Evolutionary conservation across 192 early-diverging fungal species (phyloP).

Genomic region (Oehlia diaphana): DNA sequence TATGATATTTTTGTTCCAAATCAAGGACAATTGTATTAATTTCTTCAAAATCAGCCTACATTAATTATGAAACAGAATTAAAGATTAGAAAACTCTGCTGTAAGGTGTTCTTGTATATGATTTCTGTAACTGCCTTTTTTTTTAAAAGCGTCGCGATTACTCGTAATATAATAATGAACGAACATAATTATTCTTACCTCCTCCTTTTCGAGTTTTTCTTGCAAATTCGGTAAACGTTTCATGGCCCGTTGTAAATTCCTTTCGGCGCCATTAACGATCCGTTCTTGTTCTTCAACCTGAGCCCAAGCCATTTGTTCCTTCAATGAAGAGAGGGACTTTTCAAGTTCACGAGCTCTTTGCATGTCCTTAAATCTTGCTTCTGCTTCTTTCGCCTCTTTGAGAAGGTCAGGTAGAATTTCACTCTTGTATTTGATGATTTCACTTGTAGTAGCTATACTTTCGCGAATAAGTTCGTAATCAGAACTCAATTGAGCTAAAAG

Average conservation of each 20-base stretch:
- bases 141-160: too few relatives aligned
- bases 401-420: slow-evolving; percentile 71
- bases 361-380: slow-evolving; percentile 68
- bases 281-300: slow-evolving; percentile 60
- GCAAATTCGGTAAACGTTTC: background rate
- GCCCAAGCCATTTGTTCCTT: slow-evolving; percentile 81
- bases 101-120: too few relatives aligned
- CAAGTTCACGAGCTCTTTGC: slow-evolving; percentile 59
- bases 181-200: background rate
- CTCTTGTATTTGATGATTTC: slow-evolving; percentile 59
- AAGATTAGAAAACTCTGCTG: background rate
- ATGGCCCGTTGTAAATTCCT: background rate
- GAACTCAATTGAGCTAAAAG: slow-evolving; percentile 74
- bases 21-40: slow-evolving; percentile 35
- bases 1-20: slow-evolving; percentile 38
- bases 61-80: background rate
- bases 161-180: too few relatives aligned
- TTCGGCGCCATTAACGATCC: background rate
- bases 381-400: slow-evolving; percentile 63
- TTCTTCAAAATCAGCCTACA: slow-evolving; percentile 34
- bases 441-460: slow-evolving; percentile 54
- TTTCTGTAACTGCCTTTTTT: too few relatives aligned
- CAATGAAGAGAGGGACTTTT: slow-evolving; percentile 51
- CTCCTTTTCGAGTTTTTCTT: slow-evolving; percentile 25
- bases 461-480: slow-evolving; percentile 68